A percentile compares a stretch with the other conserved stretches of the same genome.
phyloP scores from a whole-genome alignment of 305 asterid species.

The Solanum hybrid region DNA sequence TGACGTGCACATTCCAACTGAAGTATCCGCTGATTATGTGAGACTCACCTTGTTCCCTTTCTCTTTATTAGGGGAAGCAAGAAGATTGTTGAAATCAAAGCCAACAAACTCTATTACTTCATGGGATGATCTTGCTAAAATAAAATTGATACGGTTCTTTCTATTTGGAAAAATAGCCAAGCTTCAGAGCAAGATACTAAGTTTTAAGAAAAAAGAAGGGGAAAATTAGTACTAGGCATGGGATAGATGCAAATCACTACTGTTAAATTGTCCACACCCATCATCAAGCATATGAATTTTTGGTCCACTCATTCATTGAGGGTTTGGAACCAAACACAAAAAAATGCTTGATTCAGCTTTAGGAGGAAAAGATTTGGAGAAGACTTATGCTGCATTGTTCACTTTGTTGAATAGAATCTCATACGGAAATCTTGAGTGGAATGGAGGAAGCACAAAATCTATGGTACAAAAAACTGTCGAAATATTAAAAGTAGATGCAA shows the following conservation, averaged over 20 bases:
- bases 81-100: neutral
- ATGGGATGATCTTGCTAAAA: neutral
- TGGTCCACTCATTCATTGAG: neutral
- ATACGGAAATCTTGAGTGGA: neutral
- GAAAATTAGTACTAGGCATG: neutral
- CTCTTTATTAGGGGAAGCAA: neutral
- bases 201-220: neutral
- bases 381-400: neutral
- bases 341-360: neutral
- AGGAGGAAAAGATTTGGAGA: neutral
- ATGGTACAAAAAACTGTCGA: neutral
- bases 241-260: too few relatives aligned
- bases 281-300: neutral
- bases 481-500: neutral
- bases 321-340: neutral
- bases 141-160: neutral
- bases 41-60: neutral
- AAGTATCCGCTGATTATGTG: too few relatives aligned
- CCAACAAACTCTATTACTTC: neutral
- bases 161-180: neutral
- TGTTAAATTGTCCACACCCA: neutral
- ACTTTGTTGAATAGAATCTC: neutral
- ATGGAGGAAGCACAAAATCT: neutral
- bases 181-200: neutral
- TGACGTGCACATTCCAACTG: neutral